Base-by-base conservation (phyloP, 257 asterid genomes). In the Penstemon newberryi region DNA sequence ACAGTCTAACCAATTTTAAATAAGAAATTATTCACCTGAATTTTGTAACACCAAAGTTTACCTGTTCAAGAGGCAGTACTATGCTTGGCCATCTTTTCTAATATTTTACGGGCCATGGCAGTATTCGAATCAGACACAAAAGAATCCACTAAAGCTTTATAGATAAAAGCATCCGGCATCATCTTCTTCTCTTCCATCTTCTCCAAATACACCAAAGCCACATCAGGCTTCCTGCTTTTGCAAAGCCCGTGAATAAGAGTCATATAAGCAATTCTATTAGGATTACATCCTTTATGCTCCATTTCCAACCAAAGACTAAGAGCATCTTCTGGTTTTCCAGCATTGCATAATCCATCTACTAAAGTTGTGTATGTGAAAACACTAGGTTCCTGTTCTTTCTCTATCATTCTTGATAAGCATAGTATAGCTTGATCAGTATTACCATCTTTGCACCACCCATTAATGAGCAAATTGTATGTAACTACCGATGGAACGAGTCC, bases 231-330 rank as follows among this genome's bases (percentile, higher is more conserved):
- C 66, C 69, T 42, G 67, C 96, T 90, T 80, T 93, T 88, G 84
- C 97, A 93, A 63, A 93, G 95, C 78, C 98, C 98, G 56, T 77
- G 79, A 70, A 90, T 78, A 67, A 92, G 87, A 88, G 95, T 94
- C 96, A 88, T 86, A 74, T 82, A 90, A 71, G 94, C 75, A 71
- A 92, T 79, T 72, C 89, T 85, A 73, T 82, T 92, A 5, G 96
- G 89, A 12, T 42, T 5, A 53, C 91, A 85, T 38, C 89, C 86
- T 15, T 76, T 85, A 15, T 60, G 45, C 77, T 85, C 89, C 97
- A 90, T 90, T 66, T 86, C 84, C 11, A 4, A 70, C 91, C 89
- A 88, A 73, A 86, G 65, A 38, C 56, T 74, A 40, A 82, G 61
- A 73, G 98, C 97, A 40, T 88, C 89, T 49, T 80, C 79, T 51